A percentile compares a stretch with the other conserved stretches of the same genome.
Evolutionary conservation across 768 basidiomycete genomes (phyloP).

Genomic region (Coprinopsis sp.): DNA sequence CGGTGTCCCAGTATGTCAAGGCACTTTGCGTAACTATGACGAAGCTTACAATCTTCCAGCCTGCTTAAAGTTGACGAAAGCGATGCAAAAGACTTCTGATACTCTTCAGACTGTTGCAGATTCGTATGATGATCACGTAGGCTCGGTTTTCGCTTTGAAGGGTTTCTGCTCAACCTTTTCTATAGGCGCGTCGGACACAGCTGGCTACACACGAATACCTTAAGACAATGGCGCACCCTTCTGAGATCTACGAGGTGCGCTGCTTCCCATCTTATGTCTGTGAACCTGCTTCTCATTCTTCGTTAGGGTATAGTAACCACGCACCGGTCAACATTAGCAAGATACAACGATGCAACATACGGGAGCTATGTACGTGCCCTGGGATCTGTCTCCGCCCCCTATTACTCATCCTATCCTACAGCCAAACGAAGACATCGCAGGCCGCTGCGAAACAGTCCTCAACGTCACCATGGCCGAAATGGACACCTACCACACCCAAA

Average conservation of each 20-base stretch:
- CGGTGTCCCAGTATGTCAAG: slow-evolving; percentile 53
- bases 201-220: slow-evolving; percentile 71
- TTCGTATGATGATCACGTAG: slow-evolving; percentile 72
- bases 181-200: slow-evolving; percentile 67
- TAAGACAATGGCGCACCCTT: slow-evolving; percentile 73
- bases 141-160: slow-evolving; percentile 18
- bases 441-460: slow-evolving; percentile 81
- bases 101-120: slow-evolving; percentile 71
- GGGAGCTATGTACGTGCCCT: slow-evolving; percentile 10
- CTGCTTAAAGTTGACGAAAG: slow-evolving; percentile 75
- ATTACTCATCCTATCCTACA: slow-evolving; percentile 18
- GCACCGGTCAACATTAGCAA: slow-evolving; percentile 61
- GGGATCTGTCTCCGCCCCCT: neutral
- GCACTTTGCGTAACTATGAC: neutral
- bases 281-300: neutral
- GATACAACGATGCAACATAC: slow-evolving; percentile 53
- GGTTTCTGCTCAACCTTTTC: neutral
- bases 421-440: slow-evolving; percentile 60
- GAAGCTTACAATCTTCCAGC: slow-evolving; percentile 32
- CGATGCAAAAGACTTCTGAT: slow-evolving; percentile 71
- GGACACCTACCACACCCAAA: slow-evolving; percentile 73
- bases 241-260: slow-evolving; percentile 61
- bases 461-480: slow-evolving; percentile 89
- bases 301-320: slow-evolving; percentile 67
- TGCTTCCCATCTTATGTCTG: neutral